Evolutionary conservation across 2,329 filamentous ascomycete species (phyloP).

Genomic region (Endoconidiophora polonica): DNA sequence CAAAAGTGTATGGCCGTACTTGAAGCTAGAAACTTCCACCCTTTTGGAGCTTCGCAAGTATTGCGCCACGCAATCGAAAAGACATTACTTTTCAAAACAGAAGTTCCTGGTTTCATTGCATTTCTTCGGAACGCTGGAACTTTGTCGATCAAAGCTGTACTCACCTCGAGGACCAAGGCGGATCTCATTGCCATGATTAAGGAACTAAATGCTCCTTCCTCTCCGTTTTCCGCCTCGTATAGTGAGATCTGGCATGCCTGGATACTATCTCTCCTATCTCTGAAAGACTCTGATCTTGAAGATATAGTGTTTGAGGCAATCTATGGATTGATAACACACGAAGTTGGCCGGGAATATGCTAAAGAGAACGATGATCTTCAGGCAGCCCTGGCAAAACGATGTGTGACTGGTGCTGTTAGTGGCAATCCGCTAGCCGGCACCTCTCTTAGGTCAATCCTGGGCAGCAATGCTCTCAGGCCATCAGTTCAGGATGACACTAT

Average conservation of each 20-base stretch:
- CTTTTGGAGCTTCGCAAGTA: slow-evolving; percentile 35
- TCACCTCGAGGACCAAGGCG: slow-evolving; percentile 51
- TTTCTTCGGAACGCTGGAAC: slow-evolving; percentile 8
- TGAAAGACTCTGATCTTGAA: slow-evolving; percentile 9
- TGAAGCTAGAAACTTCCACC: slow-evolving; percentile 36
- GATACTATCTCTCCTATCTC: slow-evolving; percentile 25
- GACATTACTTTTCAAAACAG: slow-evolving; percentile 3
- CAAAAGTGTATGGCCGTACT: slow-evolving; percentile 25
- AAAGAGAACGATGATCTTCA: slow-evolving; percentile 28
- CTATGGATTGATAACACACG: slow-evolving; percentile 30
- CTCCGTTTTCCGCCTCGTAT: slow-evolving; percentile 19
- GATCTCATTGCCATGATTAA: slow-evolving; percentile 51
- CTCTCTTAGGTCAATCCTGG: slow-evolving; percentile 17
- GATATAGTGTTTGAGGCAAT: slow-evolving; percentile 21
- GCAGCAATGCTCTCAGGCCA: not conserved
- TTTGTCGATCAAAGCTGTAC: slow-evolving; percentile 20
- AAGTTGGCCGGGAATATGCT: slow-evolving; percentile 24
- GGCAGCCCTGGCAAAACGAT: slow-evolving; percentile 26
- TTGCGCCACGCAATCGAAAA: slow-evolving; percentile 17
- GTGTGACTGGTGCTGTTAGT: slow-evolving; percentile 23
- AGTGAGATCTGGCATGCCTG: slow-evolving; percentile 29
- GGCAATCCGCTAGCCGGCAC: slow-evolving; percentile 14
- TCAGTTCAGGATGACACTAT: too few species aligned
- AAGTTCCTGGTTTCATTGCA: slow-evolving; percentile 4
- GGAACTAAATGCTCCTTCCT: slow-evolving; percentile 27